A percentile compares a stretch with the other conserved stretches of the same genome.
phyloP scores from a whole-genome alignment of 768 basidiomycete genomes.

The Pilatotrama ljubarskyi region DNA sequence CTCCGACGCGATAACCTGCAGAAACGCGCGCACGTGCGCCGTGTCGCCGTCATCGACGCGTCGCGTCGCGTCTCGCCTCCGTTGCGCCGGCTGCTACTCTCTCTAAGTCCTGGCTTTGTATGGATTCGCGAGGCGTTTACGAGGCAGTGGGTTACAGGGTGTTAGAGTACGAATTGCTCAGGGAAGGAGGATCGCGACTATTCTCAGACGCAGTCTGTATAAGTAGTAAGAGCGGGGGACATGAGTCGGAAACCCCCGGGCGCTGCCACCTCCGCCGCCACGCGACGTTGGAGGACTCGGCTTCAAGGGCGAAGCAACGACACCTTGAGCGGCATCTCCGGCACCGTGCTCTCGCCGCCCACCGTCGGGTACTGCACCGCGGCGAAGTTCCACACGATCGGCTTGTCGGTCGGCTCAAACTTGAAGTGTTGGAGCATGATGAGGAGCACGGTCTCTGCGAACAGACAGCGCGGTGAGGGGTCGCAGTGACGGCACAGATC shows the following conservation, averaged over 20 bases:
- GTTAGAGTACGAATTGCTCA: too few relatives aligned
- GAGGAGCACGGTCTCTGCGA: slow-evolving; percentile 18
- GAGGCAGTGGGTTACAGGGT: too few relatives aligned
- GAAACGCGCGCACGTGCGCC: slow-evolving; percentile 19
- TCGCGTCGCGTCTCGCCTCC: slow-evolving; percentile 2
- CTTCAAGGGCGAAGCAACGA: slow-evolving; percentile 2
- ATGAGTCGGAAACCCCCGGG: too few relatives aligned
- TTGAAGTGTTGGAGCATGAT: slow-evolving; percentile 18
- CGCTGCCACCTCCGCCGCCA: too few relatives aligned
- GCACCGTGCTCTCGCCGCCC: slow-evolving; percentile 10
- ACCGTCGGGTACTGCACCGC: slow-evolving; percentile 22
- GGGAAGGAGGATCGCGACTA: too few relatives aligned
- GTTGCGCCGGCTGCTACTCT: too few relatives aligned
- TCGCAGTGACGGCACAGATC: background rate
- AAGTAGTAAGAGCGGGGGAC: too few relatives aligned
- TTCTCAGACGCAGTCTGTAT: too few relatives aligned
- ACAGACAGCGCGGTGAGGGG: background rate
- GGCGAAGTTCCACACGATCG: slow-evolving; percentile 23
- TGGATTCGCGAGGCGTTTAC: too few relatives aligned
- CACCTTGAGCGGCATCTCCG: slow-evolving; percentile 21
- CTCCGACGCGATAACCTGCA: background rate
- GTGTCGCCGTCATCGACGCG: slow-evolving; percentile 13
- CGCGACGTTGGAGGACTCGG: too few relatives aligned
- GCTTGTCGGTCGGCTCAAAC: slow-evolving; percentile 20
- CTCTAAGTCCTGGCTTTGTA: too few relatives aligned